A percentile compares a stretch with the other conserved stretches of the same genome.
These are phyloP conservation scores for Metschnikowia koreensis DNA, from an alignment of 805 yeast genomes.

Conservation along the genomic window DNA sequence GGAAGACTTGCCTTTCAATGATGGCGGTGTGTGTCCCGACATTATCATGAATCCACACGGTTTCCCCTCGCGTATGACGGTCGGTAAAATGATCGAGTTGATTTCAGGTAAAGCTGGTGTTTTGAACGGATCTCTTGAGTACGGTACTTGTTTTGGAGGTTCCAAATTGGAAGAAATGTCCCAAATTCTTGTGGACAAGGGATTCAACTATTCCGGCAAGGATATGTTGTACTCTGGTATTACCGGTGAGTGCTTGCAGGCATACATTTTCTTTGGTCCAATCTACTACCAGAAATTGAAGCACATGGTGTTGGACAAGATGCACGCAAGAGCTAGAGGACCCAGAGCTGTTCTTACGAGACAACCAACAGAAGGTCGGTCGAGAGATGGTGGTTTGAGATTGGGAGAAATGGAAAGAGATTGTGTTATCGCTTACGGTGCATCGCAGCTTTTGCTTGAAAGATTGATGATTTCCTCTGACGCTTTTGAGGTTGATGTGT, in stretches of 20 bases:
- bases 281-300: slow-evolving; percentile 96
- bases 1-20: slow-evolving; percentile 95
- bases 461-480: slow-evolving; percentile 96
- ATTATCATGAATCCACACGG: slow-evolving; percentile 99
- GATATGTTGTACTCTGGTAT: slow-evolving; percentile 97
- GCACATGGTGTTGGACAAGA: slow-evolving; percentile 98
- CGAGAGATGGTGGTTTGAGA: slow-evolving; percentile 98
- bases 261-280: slow-evolving; percentile 97
- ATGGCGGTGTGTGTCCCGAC: slow-evolving; percentile 89
- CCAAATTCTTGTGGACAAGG: slow-evolving; percentile 80
- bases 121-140: slow-evolving; percentile 82
- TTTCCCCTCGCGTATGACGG: slow-evolving; percentile 99
- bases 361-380: slow-evolving; percentile 93
- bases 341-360: slow-evolving; percentile 97
- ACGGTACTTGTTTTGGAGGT: slow-evolving; percentile 98
- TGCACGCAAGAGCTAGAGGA: slow-evolving; percentile 99
- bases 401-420: slow-evolving; percentile 99
- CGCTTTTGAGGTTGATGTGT: slow-evolving; percentile 95
- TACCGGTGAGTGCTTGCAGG: slow-evolving; percentile 96
- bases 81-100: slow-evolving; percentile 96
- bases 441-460: slow-evolving; percentile 80
- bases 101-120: slow-evolving; percentile 98
- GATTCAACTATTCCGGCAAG: slow-evolving; percentile 92
- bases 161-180: slow-evolving; percentile 96
- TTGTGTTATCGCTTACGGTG: slow-evolving; percentile 99